Conservation (phyloP, 768 basidiomycete species). For the Russula olivacea region DNA sequence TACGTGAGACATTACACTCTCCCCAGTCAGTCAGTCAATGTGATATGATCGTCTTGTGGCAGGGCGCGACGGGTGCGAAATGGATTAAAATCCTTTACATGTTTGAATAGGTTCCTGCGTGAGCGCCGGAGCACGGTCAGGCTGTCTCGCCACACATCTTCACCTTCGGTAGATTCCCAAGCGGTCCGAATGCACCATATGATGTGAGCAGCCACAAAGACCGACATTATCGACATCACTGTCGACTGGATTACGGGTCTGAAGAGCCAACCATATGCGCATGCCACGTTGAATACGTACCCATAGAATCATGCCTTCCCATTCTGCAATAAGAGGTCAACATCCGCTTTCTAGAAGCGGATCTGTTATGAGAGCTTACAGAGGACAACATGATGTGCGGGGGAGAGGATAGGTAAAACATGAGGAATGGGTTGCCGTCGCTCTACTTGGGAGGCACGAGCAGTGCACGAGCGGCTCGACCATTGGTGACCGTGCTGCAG, state of each 20-base stretch:
- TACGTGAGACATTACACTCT: background rate
- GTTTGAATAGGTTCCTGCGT: background rate
- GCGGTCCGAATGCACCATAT: slow-evolving; percentile 1
- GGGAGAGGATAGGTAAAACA: too few relatives aligned
- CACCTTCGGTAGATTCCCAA: background rate
- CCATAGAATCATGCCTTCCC: slow-evolving; percentile 15
- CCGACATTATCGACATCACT: slow-evolving; percentile 26
- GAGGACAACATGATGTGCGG: too few relatives aligned
- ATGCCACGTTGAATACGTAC: background rate
- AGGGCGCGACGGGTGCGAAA: background rate
- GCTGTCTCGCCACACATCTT: background rate
- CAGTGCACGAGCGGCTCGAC: too few relatives aligned
- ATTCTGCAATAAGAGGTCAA: slow-evolving; percentile 1
- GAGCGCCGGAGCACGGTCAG: background rate
- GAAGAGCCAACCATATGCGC: background rate
- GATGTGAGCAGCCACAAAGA: background rate
- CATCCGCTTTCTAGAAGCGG: too few relatives aligned
- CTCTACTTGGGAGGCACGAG: too few relatives aligned
- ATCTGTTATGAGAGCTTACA: too few relatives aligned
- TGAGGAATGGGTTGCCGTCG: too few relatives aligned
- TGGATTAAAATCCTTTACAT: background rate
- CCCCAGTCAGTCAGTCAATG: background rate
- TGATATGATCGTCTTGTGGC: background rate
- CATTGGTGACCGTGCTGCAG: too few relatives aligned
- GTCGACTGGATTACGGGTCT: slow-evolving; percentile 26